Evolutionary conservation across 345 rosid genomes (phyloP).

Genomic region (Mallotus nudiflorus): DNA sequence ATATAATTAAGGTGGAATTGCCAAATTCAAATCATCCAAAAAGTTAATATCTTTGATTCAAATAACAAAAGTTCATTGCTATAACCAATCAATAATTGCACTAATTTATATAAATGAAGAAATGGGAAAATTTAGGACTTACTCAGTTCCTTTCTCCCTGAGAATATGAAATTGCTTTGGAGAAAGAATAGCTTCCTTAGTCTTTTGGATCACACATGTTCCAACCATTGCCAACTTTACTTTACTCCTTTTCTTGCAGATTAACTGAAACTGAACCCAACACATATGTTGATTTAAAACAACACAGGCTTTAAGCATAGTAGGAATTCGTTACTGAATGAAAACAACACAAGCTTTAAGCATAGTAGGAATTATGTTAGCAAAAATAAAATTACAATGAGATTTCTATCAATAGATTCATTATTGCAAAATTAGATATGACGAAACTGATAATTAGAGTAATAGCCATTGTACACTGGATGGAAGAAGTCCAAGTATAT

Average conservation of each 20-base stretch:
- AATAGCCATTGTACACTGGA: too few species aligned
- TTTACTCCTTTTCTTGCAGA: too few species aligned
- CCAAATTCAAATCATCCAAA: background rate
- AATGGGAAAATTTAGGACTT: background rate
- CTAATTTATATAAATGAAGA: background rate
- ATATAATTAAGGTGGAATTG: background rate
- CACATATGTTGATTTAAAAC: too few species aligned
- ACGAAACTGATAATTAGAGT: too few species aligned
- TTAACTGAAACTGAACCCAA: background rate
- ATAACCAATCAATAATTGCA: background rate
- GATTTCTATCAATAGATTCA: too few species aligned
- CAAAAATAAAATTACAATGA: too few species aligned
- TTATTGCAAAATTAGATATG: too few species aligned
- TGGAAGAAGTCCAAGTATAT: too few species aligned
- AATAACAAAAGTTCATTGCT: background rate
- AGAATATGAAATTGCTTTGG: slow-evolving; percentile 32
- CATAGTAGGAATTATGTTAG: too few species aligned
- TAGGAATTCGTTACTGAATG: too few species aligned
- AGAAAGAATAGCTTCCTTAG: slow-evolving; percentile 27
- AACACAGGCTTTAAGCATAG: too few species aligned
- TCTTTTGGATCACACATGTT: slow-evolving; percentile 15
- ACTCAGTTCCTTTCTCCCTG: slow-evolving; percentile 33
- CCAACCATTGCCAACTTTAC: background rate
- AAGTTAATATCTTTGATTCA: background rate
- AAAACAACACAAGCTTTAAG: too few species aligned